Conservation (phyloP, 2,329 filamentous ascomycete genomes). For the Cercospora canescens region DNA sequence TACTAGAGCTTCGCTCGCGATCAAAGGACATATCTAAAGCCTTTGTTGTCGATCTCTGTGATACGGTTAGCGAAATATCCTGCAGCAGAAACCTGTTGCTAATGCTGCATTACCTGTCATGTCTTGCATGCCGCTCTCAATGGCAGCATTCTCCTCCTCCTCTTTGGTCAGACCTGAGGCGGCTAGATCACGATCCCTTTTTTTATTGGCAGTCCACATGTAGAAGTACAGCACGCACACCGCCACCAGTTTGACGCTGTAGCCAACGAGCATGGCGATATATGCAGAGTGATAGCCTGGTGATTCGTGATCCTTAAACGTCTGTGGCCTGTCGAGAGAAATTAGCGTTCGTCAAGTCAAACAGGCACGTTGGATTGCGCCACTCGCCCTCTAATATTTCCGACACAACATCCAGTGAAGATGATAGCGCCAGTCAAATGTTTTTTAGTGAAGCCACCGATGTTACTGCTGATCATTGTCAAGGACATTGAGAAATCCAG, state of each 20-base stretch:
- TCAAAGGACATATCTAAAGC: conserved; percentile 50
- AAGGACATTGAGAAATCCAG: conserved; percentile 56
- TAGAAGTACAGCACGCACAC: conserved; percentile 56
- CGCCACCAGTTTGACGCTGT: conserved; percentile 53
- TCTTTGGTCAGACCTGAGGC: conserved; percentile 33
- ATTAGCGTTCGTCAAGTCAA: not conserved
- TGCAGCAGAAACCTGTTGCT: not conserved
- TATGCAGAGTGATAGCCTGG: conserved; percentile 53
- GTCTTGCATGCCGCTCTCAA: conserved; percentile 58
- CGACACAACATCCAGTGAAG: conserved; percentile 48
- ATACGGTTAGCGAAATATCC: not conserved
- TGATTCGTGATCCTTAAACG: conserved; percentile 51
- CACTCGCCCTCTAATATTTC: conserved; percentile 47
- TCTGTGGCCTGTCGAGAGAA: conserved; percentile 42
- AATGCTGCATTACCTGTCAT: conserved; percentile 38
- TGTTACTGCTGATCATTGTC: conserved; percentile 55
- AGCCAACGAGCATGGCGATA: conserved; percentile 59
- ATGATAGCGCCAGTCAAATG: conserved; percentile 48
- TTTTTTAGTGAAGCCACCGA: conserved; percentile 59
- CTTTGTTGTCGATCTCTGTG: conserved; percentile 54
- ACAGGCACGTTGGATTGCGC: not conserved
- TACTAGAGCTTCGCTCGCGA: not conserved
- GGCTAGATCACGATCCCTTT: conserved; percentile 51
- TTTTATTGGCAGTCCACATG: conserved; percentile 57
- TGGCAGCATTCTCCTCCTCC: conserved; percentile 51